Base-by-base conservation (phyloP, 345 rosid species). In the Excoecaria agallocha region DNA sequence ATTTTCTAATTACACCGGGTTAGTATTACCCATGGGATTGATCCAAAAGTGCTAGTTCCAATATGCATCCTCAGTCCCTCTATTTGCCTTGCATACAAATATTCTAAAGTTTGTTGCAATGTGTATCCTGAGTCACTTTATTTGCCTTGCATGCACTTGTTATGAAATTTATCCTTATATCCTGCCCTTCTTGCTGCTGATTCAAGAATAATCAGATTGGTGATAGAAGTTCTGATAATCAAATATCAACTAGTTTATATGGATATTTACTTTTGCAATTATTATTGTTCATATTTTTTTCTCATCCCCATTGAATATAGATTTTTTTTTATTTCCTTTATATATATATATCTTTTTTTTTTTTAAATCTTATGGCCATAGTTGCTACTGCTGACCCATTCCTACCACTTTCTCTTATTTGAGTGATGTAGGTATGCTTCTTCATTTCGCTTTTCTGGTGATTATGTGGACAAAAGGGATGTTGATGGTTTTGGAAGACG, bases 1-100 rank as follows among this genome's bases (percentile, higher is more conserved):
- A 79, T 95, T 90, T 84, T 88, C 97, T 50, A 74, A 87, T 77
- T 90, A 95, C 84, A 87, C 67, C 3, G 99, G 99, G 99, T 94
- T 72, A 84, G 97, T 74, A 74, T 66, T 62, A 24, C 56, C 54
- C 37, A 69, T 4, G 7, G 22, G 59, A 5, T n/a, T 51, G 19
- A 55, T 54, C 38, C 48, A n/a, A 63, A 30, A 61, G 39, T 19
- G 49, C 55, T 63, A 41, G 11, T 37, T 51, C 19, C 57, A 30
- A 56, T 46, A 24, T 50, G 64, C 57, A 6, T 22, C 61, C 20
- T 11, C 30, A 30, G 30, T 57, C 35, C 20, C 35, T n/a, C 35
- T 57, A n/a, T 57, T 5, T 22, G 1, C 9, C 17, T 52, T 52
- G 20, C 63, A 43, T 74, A 45, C 30, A 30, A 1, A 0, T 30